Evolutionary conservation across 805 yeast genomes (phyloP), one percentile per base, ranked within the genome.

Genomic region (Candida andamanensis): DNA sequence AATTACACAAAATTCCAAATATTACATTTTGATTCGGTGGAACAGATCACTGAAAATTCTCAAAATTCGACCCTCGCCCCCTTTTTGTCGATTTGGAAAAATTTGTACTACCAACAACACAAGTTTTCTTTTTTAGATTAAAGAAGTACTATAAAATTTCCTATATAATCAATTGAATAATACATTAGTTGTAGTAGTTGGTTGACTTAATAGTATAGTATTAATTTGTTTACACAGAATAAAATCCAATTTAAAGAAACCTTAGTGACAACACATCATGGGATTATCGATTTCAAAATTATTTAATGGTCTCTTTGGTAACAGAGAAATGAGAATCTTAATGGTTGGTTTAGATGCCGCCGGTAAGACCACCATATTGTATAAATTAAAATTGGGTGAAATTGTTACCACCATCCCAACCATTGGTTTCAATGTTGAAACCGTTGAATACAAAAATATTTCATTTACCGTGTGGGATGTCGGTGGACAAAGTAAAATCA

Each of bases 281-380:
- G 97, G 97, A 76, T 74, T 89, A 68, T 84, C 87, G 52, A 78
- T 89, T 67, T 90, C 97, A 46, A 89, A 86, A 70, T 78, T 89
- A 68, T 83, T 90, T 63, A 80, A 80, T 66, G 90, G 89, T 77
- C 92, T 89, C 52, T 85, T 90, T 58, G 97, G 96, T 72, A 87
- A 86, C 69, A 89, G 84, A 72, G 97, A 87, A 65, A 89, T 87
- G 96, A 83, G 96, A 73, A 87, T 87, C 57, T 80, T 87, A 66
- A 87, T 87, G 96, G 96, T 87, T 59, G 97, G 97, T 69, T 77
- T 87, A 54, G 96, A 87, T 67, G 95, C 95, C 58, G 97, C 97
- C 49, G 97, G 97, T 82, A 87, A 87, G 71, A 87, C 96, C 65
- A 87, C 97, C 64, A 89, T 87, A 59, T 76, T 87, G 56, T 87